A percentile compares a stretch with the other conserved stretches of the same genome.
Evolutionary conservation across 2,329 filamentous ascomycete species (phyloP).

Genomic region (Fusarium sp.): DNA sequence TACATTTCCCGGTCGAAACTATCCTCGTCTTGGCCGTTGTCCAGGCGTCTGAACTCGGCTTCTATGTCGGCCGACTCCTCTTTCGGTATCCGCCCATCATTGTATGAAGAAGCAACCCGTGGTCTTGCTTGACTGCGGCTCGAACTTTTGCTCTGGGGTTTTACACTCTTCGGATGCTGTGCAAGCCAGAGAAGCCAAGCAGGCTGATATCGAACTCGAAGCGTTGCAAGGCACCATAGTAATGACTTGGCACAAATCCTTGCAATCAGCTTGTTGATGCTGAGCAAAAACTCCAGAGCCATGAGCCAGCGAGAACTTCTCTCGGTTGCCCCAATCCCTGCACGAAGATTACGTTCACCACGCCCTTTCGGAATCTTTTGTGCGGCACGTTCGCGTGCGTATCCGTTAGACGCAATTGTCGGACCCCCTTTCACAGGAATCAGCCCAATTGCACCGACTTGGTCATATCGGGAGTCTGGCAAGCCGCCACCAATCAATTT

Average conservation of each 20-base stretch:
- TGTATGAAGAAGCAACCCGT: slow-evolving; percentile 13
- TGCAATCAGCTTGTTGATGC: slow-evolving; percentile 68
- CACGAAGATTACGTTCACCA: slow-evolving; percentile 61
- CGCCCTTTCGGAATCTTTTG: slow-evolving; percentile 66
- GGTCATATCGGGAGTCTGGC: slow-evolving; percentile 63
- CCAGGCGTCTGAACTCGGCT: slow-evolving; percentile 75
- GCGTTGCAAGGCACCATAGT: slow-evolving; percentile 69
- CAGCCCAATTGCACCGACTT: slow-evolving; percentile 66
- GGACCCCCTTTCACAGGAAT: slow-evolving; percentile 66
- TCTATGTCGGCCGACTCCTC: slow-evolving; percentile 83
- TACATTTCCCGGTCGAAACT: slow-evolving; percentile 82
- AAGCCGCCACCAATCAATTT: slow-evolving; percentile 63
- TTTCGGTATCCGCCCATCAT: slow-evolving; percentile 66
- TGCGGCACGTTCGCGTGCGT: slow-evolving; percentile 76
- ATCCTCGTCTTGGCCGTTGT: slow-evolving; percentile 65
- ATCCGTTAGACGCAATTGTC: slow-evolving; percentile 65
- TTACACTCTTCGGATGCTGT: slow-evolving; percentile 54
- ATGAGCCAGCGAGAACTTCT: slow-evolving; percentile 83
- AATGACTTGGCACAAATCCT: slow-evolving; percentile 50
- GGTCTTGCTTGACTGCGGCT: slow-evolving; percentile 27
- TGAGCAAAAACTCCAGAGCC: slow-evolving; percentile 80
- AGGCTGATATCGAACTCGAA: slow-evolving; percentile 55
- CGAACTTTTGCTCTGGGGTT: slow-evolving; percentile 33
- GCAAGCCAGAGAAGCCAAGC: slow-evolving; percentile 70
- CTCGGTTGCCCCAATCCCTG: slow-evolving; percentile 83